These are phyloP conservation scores for Tolypocladium nubicola DNA, from an alignment of 2,329 filamentous ascomycete genomes.

Conservation along the genomic window DNA sequence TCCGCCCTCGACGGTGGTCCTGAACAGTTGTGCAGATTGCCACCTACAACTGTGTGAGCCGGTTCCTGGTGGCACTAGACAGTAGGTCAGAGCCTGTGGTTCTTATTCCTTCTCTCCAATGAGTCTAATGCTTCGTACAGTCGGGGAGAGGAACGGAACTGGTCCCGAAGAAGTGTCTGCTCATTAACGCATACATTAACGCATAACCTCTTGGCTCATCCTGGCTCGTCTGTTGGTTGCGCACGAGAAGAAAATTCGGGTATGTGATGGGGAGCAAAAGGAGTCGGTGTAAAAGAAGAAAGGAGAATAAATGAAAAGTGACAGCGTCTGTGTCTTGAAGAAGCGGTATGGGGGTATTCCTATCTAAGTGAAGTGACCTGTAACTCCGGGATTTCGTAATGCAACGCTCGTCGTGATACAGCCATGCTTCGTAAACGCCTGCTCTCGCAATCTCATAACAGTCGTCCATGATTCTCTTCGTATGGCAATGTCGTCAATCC, in stretches of 20 bases:
- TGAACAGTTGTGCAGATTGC: constrained; percentile 35
- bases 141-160: constrained; percentile 45
- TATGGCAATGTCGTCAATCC: not conserved
- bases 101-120: not conserved
- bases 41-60: constrained; percentile 76
- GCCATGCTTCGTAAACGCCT: constrained; percentile 12
- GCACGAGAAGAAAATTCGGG: not conserved
- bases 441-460: not conserved
- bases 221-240: not conserved
- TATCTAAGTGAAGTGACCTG: constrained; percentile 22
- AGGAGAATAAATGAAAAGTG: too few species aligned
- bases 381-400: constrained; percentile 5
- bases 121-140: constrained; percentile 21
- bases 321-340: not conserved
- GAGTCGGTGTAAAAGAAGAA: not conserved
- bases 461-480: not conserved
- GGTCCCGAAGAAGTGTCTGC: constrained; percentile 31
- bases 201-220: not conserved
- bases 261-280: not conserved
- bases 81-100: constrained; percentile 33
- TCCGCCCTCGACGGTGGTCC: not conserved
- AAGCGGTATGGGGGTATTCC: constrained; percentile 26
- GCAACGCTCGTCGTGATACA: constrained; percentile 11
- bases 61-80: constrained; percentile 74
- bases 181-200: constrained; percentile 25